Percentiles rank a stretch among this genome's conserved stretches.
These are phyloP conservation scores for Diospyros kaki DNA, from an alignment of 148 eudicot genomes.

Conservation along the genomic window DNA sequence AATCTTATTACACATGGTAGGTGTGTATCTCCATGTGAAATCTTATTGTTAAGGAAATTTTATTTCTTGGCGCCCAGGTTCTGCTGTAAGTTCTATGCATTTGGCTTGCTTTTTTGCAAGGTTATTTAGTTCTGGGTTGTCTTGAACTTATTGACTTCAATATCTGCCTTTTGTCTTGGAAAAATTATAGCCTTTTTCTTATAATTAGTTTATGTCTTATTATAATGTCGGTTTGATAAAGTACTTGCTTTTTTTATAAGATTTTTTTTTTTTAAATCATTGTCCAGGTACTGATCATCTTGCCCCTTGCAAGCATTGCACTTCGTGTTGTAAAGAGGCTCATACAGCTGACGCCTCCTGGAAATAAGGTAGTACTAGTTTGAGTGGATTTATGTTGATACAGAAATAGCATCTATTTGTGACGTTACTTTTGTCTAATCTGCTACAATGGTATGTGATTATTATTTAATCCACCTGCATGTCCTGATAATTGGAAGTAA, in stretches of 20 bases:
- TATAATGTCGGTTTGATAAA: neutral
- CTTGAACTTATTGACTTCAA: too few species aligned
- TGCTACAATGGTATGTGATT: neutral
- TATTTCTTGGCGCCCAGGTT: neutral
- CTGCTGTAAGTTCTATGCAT: too few species aligned
- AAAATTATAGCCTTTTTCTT: neutral
- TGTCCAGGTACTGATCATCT: constrained; percentile 66
- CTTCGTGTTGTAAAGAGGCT: constrained; percentile 71
- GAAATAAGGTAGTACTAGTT: constrained; percentile 51
- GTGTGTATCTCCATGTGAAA: neutral
- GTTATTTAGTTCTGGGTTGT: neutral
- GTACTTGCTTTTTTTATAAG: constrained; percentile 1
- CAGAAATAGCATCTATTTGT: neutral
- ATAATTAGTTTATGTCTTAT: neutral
- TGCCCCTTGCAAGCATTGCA: constrained; percentile 88
- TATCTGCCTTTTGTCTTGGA: too few species aligned
- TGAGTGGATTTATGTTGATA: neutral
- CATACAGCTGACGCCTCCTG: constrained; percentile 66
- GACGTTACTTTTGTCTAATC: neutral
- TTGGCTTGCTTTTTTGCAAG: neutral
- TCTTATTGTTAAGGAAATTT: too few species aligned
- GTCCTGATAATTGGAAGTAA: too few species aligned
- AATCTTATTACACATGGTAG: neutral
- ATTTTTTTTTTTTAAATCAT: neutral
- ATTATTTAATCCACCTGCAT: too few species aligned